Evolutionary conservation across 345 rosid species (phyloP).

Genomic region (Pugionium dolabratum): DNA sequence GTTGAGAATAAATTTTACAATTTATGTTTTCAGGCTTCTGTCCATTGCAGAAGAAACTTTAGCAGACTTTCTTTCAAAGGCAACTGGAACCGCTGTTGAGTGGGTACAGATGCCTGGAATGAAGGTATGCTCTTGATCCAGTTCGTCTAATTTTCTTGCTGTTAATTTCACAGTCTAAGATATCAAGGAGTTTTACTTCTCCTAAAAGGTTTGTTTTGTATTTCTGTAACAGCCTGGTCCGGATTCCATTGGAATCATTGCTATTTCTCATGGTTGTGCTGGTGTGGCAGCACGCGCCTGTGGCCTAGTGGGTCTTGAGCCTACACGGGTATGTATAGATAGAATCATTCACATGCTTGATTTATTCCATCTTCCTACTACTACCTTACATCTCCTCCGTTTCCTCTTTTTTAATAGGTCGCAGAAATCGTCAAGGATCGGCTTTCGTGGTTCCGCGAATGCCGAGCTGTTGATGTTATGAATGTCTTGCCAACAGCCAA

Average conservation of each 20-base stretch:
- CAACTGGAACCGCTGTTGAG: conserved; percentile 99
- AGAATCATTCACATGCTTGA: conserved; percentile 3
- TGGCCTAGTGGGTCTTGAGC: conserved; percentile 99
- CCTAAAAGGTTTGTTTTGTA: not conserved
- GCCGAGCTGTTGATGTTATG: conserved; percentile 97
- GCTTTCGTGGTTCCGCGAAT: conserved; percentile 97
- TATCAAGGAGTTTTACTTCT: not conserved
- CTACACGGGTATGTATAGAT: conserved; percentile 82
- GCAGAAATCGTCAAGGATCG: conserved; percentile 99
- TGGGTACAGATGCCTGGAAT: conserved; percentile 99
- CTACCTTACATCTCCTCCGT: not conserved
- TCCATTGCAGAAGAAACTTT: conserved; percentile 99
- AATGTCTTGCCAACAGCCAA: conserved; percentile 97
- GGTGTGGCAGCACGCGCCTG: conserved; percentile 99
- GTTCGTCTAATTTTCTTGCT: not conserved
- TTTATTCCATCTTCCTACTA: not conserved
- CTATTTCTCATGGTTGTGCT: conserved; percentile 99
- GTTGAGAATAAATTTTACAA: not conserved
- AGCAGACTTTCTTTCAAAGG: conserved; percentile 99
- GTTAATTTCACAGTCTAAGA: not conserved
- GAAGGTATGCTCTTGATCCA: conserved; percentile 63
- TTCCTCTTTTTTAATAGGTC: conserved; percentile 52
- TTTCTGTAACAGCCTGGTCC: conserved; percentile 92
- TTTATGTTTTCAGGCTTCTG: conserved; percentile 74
- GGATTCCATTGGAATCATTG: conserved; percentile 99